Evolutionary conservation across 2,329 filamentous ascomycete species (phyloP).

Genomic region (Coniochaeta prunicola): DNA sequence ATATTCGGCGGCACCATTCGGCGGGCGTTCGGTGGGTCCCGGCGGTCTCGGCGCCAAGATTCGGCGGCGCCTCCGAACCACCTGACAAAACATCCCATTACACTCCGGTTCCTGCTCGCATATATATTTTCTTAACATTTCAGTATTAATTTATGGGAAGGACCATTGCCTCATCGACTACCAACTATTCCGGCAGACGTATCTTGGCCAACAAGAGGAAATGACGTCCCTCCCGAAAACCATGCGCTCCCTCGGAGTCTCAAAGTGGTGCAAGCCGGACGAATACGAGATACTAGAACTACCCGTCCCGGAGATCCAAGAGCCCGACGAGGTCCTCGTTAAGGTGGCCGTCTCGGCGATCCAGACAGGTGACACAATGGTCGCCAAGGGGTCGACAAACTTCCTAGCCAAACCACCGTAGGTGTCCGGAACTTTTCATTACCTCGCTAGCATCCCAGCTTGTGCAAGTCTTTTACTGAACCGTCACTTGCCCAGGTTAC

Average conservation of each 20-base stretch:
- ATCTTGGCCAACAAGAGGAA: neutral
- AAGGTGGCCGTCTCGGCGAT: conserved; percentile 28
- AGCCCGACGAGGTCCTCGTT: conserved; percentile 35
- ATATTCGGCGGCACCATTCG: neutral
- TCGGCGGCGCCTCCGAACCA: neutral
- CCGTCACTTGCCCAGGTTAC: conserved; percentile 14
- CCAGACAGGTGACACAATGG: conserved; percentile 26
- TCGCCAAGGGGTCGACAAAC: conserved; percentile 17
- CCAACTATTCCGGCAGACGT: too few species aligned
- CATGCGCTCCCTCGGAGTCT: conserved; percentile 36
- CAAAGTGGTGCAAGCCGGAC: conserved; percentile 27
- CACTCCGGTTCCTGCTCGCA: neutral
- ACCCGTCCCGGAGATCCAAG: conserved; percentile 34
- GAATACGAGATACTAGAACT: conserved; percentile 31
- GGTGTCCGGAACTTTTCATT: too few species aligned
- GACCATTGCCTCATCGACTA: neutral
- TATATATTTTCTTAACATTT: neutral
- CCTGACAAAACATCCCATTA: neutral
- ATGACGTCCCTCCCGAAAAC: conserved; percentile 11
- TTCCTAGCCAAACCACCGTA: conserved; percentile 21
- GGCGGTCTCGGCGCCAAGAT: neutral
- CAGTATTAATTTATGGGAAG: neutral
- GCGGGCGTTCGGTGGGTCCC: neutral
- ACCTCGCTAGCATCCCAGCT: too few species aligned
- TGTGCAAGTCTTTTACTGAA: too few species aligned